Evolutionary conservation across 305 asterid genomes (phyloP).

Genomic region (Plantago coronopus): DNA sequence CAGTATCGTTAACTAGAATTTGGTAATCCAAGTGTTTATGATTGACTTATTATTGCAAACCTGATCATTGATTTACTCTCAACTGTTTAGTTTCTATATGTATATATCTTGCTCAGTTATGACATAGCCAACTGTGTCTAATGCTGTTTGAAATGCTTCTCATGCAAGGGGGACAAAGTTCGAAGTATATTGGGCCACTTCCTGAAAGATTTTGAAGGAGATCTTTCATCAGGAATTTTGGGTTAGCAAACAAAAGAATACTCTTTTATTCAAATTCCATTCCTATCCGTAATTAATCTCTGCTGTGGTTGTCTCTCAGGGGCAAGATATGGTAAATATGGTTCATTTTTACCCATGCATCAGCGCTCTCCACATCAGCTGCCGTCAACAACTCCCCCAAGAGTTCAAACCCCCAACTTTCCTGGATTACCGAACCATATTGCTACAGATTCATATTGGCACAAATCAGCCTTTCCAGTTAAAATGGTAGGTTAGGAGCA

Average conservation of each 20-base stretch:
- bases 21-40: slow-evolving; percentile 8
- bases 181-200: slow-evolving; percentile 83
- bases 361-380: slow-evolving; percentile 68
- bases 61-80: slow-evolving; percentile 15
- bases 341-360: slow-evolving; percentile 72
- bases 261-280: slow-evolving; percentile 24
- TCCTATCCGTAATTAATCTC: slow-evolving; percentile 23
- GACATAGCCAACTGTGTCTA: slow-evolving; percentile 15
- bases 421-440: slow-evolving; percentile 42
- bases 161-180: slow-evolving; percentile 66
- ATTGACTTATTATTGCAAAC: neutral
- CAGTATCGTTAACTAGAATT: neutral
- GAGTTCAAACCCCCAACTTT: slow-evolving; percentile 43
- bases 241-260: slow-evolving; percentile 48
- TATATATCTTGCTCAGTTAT: slow-evolving; percentile 12
- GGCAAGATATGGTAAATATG: slow-evolving; percentile 85
- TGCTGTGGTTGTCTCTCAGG: slow-evolving; percentile 44
- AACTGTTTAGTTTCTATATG: slow-evolving; percentile 6
- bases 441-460: slow-evolving; percentile 49
- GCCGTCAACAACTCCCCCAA: slow-evolving; percentile 56
- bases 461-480: slow-evolving; percentile 23
- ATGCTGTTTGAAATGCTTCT: slow-evolving; percentile 23
- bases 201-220: slow-evolving; percentile 93
- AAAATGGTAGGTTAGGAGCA: slow-evolving; percentile 16
- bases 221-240: slow-evolving; percentile 63